Evolutionary conservation across 2,329 filamentous ascomycete genomes (phyloP).

Genomic region (Colletotrichum godetiae): DNA sequence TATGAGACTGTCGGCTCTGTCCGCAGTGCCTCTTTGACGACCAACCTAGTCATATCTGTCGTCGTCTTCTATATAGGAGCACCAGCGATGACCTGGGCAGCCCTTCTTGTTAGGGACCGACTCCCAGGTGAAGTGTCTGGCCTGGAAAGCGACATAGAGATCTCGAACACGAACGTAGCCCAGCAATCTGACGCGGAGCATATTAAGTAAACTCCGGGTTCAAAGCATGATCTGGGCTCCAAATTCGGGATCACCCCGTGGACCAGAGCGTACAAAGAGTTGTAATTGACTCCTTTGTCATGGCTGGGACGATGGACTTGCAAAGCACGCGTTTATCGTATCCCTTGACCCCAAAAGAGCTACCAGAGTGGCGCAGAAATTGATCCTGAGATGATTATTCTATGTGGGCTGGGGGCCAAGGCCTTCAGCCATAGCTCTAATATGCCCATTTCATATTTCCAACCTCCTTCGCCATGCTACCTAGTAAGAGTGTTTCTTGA

Average conservation of each 20-base stretch:
- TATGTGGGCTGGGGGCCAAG: neutral
- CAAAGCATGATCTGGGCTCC: neutral
- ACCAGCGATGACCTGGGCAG: slow-evolving; percentile 17
- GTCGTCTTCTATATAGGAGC: slow-evolving; percentile 54
- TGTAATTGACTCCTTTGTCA: too few species aligned
- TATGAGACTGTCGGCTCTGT: slow-evolving; percentile 52
- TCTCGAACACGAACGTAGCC: neutral
- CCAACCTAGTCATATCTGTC: slow-evolving; percentile 58
- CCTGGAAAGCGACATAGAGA: neutral
- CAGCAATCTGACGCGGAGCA: slow-evolving; percentile 11
- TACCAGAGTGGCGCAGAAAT: neutral
- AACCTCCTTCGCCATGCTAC: neutral
- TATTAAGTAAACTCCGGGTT: neutral
- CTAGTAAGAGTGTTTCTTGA: neutral
- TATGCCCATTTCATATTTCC: neutral
- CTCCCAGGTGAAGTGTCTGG: slow-evolving; percentile 7
- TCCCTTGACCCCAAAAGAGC: fast-evolving
- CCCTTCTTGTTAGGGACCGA: slow-evolving; percentile 7
- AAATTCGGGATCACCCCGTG: neutral
- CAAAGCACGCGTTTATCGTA: neutral
- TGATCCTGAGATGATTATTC: neutral
- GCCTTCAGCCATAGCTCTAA: neutral
- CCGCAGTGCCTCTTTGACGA: slow-evolving; percentile 55
- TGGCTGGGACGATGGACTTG: too few species aligned
- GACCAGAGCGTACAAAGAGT: too few species aligned